Base-by-base conservation (phyloP, 2,329 filamentous ascomycete species). In the Penicillium verrucosum region DNA sequence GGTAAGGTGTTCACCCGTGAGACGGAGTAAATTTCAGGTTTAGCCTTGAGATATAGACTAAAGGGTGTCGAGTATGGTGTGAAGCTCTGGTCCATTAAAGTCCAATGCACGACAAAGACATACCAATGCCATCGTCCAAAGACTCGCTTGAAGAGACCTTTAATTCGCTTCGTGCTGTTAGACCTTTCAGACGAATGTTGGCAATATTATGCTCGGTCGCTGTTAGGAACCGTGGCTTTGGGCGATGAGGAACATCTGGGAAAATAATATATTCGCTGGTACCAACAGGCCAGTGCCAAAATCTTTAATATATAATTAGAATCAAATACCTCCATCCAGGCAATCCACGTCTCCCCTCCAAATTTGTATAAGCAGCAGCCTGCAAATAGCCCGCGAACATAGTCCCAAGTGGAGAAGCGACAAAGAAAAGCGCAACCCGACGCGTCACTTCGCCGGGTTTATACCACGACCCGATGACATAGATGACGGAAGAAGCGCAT, bases 1-100 rank as follows among this genome's bases (percentile, higher is more conserved):
- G 76, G 75, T 6, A 78, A 61, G 0, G 73, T 77, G 61, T 79
- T 78, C 54, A 78, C 70, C 38, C 70, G 70, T 1, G 71, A 69
- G 16, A 78, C 65, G 1, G 75, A 76, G 60, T 77, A 77, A 4
- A 68, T 61, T 5, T 68, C 61, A 27, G 61, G 62, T 29, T 75
- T 70, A 25, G 72, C 74, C 59, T 74, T 75, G 41, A 78, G 69
- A 56, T 77, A 78, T 2, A 78, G 63, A 9, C 69, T 73, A 56
- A 77, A 78, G 0, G 74, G 73, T n/a, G 70, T 65, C 0, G 67
- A 68, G 14, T 66, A 63, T 10, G 71, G 68, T 16, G 70, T 62
- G 38, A 73, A 70, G 54, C 74, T 77, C 55, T 75, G 71, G 51
- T 77, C 72, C 56, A 76, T 65, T 47, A 77, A 60, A 8, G 55